Percentiles rank a stretch among this genome's conserved stretches.
These are phyloP conservation scores for Diatrype stigma DNA, from an alignment of 2,329 filamentous ascomycete species.

Conservation along the genomic window DNA sequence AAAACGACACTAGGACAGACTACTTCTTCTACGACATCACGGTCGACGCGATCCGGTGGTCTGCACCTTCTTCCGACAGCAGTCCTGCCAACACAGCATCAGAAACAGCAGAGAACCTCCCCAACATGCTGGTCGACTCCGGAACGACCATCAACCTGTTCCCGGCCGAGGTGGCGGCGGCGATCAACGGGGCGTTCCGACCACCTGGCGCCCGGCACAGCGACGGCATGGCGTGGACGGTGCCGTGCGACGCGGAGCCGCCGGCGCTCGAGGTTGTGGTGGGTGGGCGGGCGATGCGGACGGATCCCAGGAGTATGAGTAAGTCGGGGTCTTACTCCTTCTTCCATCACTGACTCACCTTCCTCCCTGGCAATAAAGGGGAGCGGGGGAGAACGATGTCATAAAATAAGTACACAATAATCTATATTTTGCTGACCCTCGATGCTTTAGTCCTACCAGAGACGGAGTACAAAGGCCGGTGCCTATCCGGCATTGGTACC, in stretches of 20 bases:
- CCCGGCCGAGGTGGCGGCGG: slow-evolving; percentile 21
- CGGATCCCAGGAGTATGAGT: slow-evolving; percentile 27
- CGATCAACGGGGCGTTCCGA: slow-evolving; percentile 25
- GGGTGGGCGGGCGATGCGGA: slow-evolving; percentile 24
- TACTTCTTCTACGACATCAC: slow-evolving; percentile 28
- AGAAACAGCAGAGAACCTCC: slow-evolving; percentile 13
- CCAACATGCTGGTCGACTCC: slow-evolving; percentile 27
- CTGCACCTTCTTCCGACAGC: too few relatives aligned
- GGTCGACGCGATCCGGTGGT: slow-evolving; percentile 16
- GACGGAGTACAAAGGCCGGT: slow-evolving; percentile 17
- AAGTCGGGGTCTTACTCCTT: not conserved
- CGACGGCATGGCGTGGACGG: slow-evolving; percentile 18
- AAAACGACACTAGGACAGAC: slow-evolving; percentile 12
- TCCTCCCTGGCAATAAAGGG: too few relatives aligned
- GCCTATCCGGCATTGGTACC: slow-evolving; percentile 22
- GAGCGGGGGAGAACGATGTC: too few relatives aligned
- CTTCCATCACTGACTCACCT: not conserved
- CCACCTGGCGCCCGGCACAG: slow-evolving; percentile 9
- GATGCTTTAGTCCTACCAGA: slow-evolving; percentile 18
- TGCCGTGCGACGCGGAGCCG: slow-evolving; percentile 24
- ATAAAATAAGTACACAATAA: too few relatives aligned
- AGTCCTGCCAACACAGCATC: slow-evolving; percentile 4
- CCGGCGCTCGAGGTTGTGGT: slow-evolving; percentile 26
- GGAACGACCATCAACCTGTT: slow-evolving; percentile 30
- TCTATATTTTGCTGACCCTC: too few relatives aligned